Conservation (phyloP, 305 asterid genomes). For the Solanum hybrid region DNA sequence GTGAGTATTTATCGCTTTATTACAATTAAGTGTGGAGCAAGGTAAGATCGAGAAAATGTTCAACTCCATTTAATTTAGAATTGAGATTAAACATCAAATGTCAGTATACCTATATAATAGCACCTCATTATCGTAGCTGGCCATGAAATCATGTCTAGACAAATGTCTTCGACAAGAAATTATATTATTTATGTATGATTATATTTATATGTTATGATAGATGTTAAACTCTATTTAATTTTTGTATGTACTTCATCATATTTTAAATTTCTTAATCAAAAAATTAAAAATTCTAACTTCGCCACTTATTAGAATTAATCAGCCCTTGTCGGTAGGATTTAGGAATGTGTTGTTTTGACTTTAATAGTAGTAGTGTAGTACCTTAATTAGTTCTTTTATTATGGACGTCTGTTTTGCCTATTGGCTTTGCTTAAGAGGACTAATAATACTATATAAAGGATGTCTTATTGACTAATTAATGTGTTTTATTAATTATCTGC, state of each 20-base stretch:
- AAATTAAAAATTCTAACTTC: neutral
- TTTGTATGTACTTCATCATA: neutral
- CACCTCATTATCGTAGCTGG: neutral
- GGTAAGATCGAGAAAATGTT: neutral
- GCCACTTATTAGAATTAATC: neutral
- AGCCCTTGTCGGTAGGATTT: neutral
- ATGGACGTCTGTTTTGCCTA: neutral
- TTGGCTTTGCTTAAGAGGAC: neutral
- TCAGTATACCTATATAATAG: neutral
- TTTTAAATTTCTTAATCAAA: neutral
- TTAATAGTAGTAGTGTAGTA: neutral
- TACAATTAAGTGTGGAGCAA: neutral
- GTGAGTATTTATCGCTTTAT: neutral
- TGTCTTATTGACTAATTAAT: neutral
- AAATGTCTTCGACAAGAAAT: neutral
- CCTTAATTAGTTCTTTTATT: neutral
- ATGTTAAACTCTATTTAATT: neutral
- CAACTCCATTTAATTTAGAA: neutral
- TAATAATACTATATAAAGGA: neutral
- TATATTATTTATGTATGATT: neutral
- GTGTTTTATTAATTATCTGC: neutral
- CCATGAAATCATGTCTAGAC: neutral
- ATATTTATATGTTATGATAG: neutral
- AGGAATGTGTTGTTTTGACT: neutral
- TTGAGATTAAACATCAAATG: neutral